Conservation (phyloP, 371 early-diverging fungal species). For the Mucor ambiguus region DNA sequence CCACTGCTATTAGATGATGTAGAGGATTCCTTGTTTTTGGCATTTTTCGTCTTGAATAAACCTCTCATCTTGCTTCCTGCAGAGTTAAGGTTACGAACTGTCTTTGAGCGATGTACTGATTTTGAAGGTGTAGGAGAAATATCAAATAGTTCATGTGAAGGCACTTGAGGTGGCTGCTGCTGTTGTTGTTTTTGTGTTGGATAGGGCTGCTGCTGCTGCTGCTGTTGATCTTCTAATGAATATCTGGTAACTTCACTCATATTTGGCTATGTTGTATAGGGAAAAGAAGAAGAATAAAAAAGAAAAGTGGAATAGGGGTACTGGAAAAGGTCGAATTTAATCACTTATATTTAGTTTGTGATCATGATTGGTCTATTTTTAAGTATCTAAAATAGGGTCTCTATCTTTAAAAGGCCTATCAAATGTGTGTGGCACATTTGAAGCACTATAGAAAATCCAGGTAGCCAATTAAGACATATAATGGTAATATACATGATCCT, state of each 20-base stretch:
- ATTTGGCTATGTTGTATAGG: neutral
- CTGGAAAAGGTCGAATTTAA: neutral
- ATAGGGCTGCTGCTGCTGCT: neutral
- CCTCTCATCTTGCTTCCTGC: constrained; percentile 34
- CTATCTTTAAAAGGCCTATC: neutral
- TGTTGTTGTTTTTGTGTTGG: neutral
- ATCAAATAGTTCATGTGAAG: constrained; percentile 15
- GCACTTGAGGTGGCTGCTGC: constrained; percentile 18
- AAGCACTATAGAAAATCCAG: neutral
- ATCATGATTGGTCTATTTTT: neutral
- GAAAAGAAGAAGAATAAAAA: constrained; percentile 5
- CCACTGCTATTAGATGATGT: neutral
- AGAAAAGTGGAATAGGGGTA: neutral
- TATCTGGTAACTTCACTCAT: constrained; percentile 10
- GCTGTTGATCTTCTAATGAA: constrained; percentile 12
- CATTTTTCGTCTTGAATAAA: constrained; percentile 27
- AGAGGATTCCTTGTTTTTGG: neutral
- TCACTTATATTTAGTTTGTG: neutral
- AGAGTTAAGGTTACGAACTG: constrained; percentile 32
- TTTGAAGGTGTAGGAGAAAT: constrained; percentile 19
- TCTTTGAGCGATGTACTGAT: constrained; percentile 32
- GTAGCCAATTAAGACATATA: too few relatives aligned
- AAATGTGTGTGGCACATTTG: neutral
- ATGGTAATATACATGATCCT: too few relatives aligned
- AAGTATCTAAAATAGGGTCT: neutral